These are phyloP conservation scores for Podaxis sp. DNA, from an alignment of 768 basidiomycete species.

Conservation along the genomic window DNA sequence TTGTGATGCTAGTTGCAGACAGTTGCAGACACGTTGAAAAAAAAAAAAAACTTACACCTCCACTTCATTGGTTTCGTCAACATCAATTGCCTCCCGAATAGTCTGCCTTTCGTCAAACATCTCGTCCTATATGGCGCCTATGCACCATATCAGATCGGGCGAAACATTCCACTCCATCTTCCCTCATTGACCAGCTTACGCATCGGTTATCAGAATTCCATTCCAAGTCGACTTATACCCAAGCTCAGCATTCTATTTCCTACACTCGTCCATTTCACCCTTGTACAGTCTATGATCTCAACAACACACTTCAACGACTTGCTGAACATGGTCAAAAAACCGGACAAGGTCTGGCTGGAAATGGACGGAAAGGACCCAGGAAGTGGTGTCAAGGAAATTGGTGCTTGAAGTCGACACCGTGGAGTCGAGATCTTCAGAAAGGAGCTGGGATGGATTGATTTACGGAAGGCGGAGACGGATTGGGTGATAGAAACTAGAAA, in stretches of 20 bases:
- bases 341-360: background rate
- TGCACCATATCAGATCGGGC: background rate
- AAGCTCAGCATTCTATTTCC: background rate
- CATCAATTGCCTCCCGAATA: background rate
- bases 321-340: background rate
- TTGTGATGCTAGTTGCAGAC: background rate
- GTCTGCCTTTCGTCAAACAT: background rate
- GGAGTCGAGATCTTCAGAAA: background rate
- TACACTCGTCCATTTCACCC: background rate
- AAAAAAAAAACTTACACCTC: background rate
- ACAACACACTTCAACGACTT: background rate
- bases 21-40: background rate
- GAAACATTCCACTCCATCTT: background rate
- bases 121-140: background rate
- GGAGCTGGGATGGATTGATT: background rate
- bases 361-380: background rate
- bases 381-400: background rate
- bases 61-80: background rate
- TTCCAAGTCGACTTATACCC: background rate
- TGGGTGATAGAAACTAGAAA: background rate
- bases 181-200: background rate
- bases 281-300: background rate
- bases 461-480: background rate
- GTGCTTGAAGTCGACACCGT: background rate
- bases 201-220: background rate